phyloP scores from a whole-genome alignment of 495 filamentous ascomycete genomes.

The Penicillium egyptiacum region DNA sequence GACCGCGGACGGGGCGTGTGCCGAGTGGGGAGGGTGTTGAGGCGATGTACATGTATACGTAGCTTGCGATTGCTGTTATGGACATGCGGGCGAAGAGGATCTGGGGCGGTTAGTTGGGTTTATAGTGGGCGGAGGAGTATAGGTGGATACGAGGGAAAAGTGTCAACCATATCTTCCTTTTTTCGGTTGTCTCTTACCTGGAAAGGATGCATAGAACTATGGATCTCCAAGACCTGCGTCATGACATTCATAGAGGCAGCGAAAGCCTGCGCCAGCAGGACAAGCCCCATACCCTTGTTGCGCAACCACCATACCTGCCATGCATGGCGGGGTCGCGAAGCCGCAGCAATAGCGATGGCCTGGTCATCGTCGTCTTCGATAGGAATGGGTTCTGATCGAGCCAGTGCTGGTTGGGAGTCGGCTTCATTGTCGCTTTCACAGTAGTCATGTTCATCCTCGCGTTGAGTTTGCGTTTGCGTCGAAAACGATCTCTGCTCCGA shows the following conservation, averaged over 20 bases:
- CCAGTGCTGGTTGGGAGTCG: constrained; percentile 8
- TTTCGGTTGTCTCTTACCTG: constrained; percentile 55
- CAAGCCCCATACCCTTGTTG: constrained; percentile 73
- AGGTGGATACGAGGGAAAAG: not conserved
- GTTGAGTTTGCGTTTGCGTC: not conserved
- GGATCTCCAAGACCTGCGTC: constrained; percentile 73
- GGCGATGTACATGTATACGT: constrained; percentile 72
- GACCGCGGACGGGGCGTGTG: constrained; percentile 56
- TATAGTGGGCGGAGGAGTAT: no score
- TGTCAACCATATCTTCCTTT: not conserved
- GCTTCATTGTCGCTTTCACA: constrained; percentile 15
- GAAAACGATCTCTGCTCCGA: not conserved
- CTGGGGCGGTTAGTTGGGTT: constrained; percentile 26
- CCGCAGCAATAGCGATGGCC: not conserved
- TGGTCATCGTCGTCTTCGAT: constrained; percentile 17
- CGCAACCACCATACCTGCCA: constrained; percentile 47
- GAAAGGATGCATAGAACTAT: constrained; percentile 76
- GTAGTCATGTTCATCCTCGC: not conserved
- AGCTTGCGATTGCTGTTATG: constrained; percentile 67
- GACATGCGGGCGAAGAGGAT: constrained; percentile 84
- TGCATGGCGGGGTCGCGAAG: constrained; percentile 23
- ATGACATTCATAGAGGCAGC: constrained; percentile 86
- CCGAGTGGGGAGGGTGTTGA: constrained; percentile 72
- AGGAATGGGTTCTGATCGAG: constrained; percentile 24
- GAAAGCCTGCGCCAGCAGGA: constrained; percentile 78